phyloP scores from a whole-genome alignment of 257 asterid genomes.

The Lycium barbarum region DNA sequence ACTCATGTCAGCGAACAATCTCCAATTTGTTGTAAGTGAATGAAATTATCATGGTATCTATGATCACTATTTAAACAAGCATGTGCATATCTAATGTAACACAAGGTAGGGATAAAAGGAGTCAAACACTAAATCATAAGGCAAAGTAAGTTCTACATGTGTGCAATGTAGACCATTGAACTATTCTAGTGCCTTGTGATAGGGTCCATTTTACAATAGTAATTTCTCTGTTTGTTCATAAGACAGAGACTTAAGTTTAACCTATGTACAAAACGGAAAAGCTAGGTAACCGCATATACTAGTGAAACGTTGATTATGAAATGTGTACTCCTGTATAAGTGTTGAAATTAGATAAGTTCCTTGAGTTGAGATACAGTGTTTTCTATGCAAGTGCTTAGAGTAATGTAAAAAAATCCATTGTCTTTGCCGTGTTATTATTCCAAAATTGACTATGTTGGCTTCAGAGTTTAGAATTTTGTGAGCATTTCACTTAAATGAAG shows the following conservation, averaged over 20 bases:
- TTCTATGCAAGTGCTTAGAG: background rate
- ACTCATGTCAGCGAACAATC: background rate
- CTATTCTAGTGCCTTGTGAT: background rate
- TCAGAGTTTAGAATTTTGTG: background rate
- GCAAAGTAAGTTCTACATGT: conserved; percentile 3
- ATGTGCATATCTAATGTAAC: conserved; percentile 5
- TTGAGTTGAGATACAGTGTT: background rate
- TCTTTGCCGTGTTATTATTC: background rate
- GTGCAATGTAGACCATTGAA: background rate
- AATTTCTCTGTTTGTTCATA: background rate
- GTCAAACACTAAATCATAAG: background rate
- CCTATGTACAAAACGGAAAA: background rate
- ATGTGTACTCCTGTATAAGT: background rate
- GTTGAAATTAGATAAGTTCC: background rate
- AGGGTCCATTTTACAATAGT: background rate
- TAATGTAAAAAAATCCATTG: background rate
- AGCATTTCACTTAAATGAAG: background rate
- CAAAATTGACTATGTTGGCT: background rate
- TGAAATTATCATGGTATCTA: background rate
- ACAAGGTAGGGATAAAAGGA: background rate
- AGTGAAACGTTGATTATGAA: background rate
- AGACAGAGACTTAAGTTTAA: background rate
- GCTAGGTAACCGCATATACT: background rate
- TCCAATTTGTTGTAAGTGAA: background rate
- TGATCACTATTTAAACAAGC: background rate